A percentile compares a stretch with the other conserved stretches of the same genome.
Evolutionary conservation across 2,329 filamentous ascomycete genomes (phyloP).

Genomic region (Escovopsis sp.): DNA sequence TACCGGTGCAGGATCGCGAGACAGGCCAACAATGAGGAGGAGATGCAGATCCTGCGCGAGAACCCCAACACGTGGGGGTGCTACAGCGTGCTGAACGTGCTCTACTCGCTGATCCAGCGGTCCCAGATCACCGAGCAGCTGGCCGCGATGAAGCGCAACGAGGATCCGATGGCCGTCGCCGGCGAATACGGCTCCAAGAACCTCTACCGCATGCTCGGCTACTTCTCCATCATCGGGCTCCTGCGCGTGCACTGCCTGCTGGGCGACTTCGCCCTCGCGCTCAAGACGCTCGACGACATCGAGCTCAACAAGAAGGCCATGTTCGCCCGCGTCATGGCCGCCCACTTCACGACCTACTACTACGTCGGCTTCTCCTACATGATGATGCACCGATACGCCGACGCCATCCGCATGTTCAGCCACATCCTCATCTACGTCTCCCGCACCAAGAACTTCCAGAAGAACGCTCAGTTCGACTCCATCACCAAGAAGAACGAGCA

Average conservation of each 20-base stretch:
- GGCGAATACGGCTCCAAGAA: slow-evolving; percentile 92
- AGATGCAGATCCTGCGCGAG: slow-evolving; percentile 78
- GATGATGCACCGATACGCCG: slow-evolving; percentile 99
- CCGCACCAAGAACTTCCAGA: slow-evolving; percentile 99
- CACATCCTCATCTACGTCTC: slow-evolving; percentile 99
- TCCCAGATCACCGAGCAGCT: slow-evolving; percentile 98
- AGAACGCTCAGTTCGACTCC: slow-evolving; percentile 94
- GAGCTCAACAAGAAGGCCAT: slow-evolving; percentile 99
- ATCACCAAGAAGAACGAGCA: slow-evolving; percentile 99
- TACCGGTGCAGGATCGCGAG: slow-evolving; percentile 87
- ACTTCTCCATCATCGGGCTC: slow-evolving; percentile 97
- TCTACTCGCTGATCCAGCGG: slow-evolving; percentile 96
- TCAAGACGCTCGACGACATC: slow-evolving; percentile 98
- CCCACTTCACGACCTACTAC: slow-evolving; percentile 99
- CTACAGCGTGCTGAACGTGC: slow-evolving; percentile 97
- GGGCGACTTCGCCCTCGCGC: slow-evolving; percentile 91
- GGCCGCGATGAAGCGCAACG: slow-evolving; percentile 81
- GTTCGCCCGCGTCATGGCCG: slow-evolving; percentile 98
- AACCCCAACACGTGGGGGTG: slow-evolving; percentile 99
- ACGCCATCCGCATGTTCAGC: slow-evolving; percentile 99
- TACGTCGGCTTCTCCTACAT: slow-evolving; percentile 99
- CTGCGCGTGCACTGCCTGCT: slow-evolving; percentile 91
- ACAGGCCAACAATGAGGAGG: slow-evolving; percentile 73
- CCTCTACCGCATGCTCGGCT: slow-evolving; percentile 94
- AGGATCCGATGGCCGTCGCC: slow-evolving; percentile 74